phyloP scores from a whole-genome alignment of 306 rosid species.

The Cucurbita argyrosperma region DNA sequence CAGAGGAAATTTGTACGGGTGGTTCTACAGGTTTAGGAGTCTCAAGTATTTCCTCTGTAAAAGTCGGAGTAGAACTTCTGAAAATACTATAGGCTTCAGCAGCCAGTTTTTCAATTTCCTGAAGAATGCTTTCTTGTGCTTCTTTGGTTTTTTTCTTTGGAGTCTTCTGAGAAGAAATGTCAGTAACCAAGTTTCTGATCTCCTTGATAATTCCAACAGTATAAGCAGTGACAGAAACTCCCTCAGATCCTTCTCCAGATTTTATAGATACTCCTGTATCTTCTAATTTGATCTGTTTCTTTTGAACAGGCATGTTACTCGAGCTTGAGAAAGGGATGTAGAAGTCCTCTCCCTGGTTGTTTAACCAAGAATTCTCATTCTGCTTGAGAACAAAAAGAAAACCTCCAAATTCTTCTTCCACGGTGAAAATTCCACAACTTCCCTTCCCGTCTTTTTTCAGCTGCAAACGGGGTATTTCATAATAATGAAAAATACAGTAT shows the following conservation, averaged over 20 bases:
- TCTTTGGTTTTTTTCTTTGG: slow-evolving; percentile 48
- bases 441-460: slow-evolving; percentile 49
- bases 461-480: slow-evolving; percentile 31
- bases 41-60: slow-evolving; percentile 31
- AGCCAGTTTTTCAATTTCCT: slow-evolving; percentile 80
- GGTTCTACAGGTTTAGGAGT: slow-evolving; percentile 13
- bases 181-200: slow-evolving; percentile 62
- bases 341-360: slow-evolving; percentile 55
- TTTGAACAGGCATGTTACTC: slow-evolving; percentile 15
- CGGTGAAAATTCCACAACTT: slow-evolving; percentile 33
- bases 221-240: slow-evolving; percentile 26
- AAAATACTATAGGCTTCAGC: slow-evolving; percentile 89
- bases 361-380: slow-evolving; percentile 57
- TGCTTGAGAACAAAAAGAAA: slow-evolving; percentile 80
- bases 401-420: slow-evolving; percentile 63
- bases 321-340: slow-evolving; percentile 51
- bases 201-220: slow-evolving; percentile 63
- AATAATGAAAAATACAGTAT: neutral
- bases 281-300: slow-evolving; percentile 16
- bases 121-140: slow-evolving; percentile 76
- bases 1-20: slow-evolving; percentile 27
- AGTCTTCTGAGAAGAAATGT: slow-evolving; percentile 47
- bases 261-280: slow-evolving; percentile 17
- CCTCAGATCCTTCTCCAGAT: slow-evolving; percentile 23
- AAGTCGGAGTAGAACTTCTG: slow-evolving; percentile 52